Base-by-base conservation (phyloP, 1,139 yeast species). In the Arxiozyma bovina region DNA sequence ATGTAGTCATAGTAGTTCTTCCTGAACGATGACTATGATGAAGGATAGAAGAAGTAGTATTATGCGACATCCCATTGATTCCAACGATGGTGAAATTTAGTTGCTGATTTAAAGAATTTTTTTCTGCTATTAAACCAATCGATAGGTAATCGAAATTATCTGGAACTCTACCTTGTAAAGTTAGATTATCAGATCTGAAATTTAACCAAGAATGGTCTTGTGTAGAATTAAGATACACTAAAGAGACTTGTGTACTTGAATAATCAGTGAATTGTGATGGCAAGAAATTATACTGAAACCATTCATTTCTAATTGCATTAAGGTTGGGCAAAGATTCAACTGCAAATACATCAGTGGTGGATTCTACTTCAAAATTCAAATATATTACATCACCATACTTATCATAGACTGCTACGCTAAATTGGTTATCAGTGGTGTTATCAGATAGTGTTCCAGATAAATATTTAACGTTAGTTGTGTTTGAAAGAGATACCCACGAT, bases 111-210 rank as follows among this genome's bases (percentile, higher is more conserved):
- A 73, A 71, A 21, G 74, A 70, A 42, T 67, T 66, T 51, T 74
- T 70, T 7, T 70, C 61, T 1, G 90, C 96, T 1, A 73, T 70
- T 38, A 90, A 72, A 1, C 75, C 72, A 43, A 89, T 80, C 0
- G 68, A 55, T 21, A 83, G 66, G 8, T 68, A 62, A 23, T 76
- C 74, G 60, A 90, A 84, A 61, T 78, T 70, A 6, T 71, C 63
- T 1, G 98, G 96, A 2, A 82, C 84, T 50, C 63, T 59, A 30
- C 98, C 98, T 47, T 73, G 73, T 57, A 91, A 77, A 1, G 96
- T 85, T 65, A 77, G 71, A 66, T 88, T 89, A 18, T 74, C 65
- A 30, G 74, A 63, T 63, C 82, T 78, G 69, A 78, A 89, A 3
- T 73, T 65, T 55, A 91, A 73, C 97, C 97, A 91, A 55, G 74